These are phyloP conservation scores for Coriaria nepalensis DNA, from an alignment of 306 rosid species.

Conservation along the genomic window DNA sequence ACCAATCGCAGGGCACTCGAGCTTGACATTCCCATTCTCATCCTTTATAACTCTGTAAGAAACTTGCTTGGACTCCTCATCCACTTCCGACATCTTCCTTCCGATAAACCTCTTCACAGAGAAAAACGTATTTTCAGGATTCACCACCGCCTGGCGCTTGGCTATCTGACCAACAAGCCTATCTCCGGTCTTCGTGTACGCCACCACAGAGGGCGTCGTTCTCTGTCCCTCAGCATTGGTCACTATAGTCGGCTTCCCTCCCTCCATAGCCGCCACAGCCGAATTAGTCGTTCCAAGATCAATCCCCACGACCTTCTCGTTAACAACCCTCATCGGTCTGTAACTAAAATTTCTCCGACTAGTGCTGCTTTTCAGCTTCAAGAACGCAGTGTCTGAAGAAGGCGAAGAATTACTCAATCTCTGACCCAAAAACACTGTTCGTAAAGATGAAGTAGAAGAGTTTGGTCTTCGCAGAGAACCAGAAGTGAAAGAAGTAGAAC, in stretches of 20 bases:
- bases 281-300: constrained; percentile 80
- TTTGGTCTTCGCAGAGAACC: constrained; percentile 18
- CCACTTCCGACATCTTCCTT: constrained; percentile 83
- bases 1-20: constrained; percentile 74
- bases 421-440: constrained; percentile 44
- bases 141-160: constrained; percentile 80
- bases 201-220: constrained; percentile 91
- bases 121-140: constrained; percentile 80
- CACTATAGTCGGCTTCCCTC: constrained; percentile 71
- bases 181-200: constrained; percentile 72
- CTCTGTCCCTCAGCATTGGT: constrained; percentile 86
- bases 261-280: constrained; percentile 83
- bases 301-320: constrained; percentile 73
- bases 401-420: constrained; percentile 17
- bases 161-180: constrained; percentile 86
- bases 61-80: constrained; percentile 82
- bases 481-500: constrained; percentile 27
- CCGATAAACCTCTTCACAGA: constrained; percentile 89
- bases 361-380: constrained; percentile 17
- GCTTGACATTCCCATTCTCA: constrained; percentile 75
- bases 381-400: constrained; percentile 21
- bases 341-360: constrained; percentile 16
- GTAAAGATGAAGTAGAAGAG: constrained; percentile 17
- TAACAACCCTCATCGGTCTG: constrained; percentile 42
- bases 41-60: constrained; percentile 67